A percentile compares a stretch with the other conserved stretches of the same genome.
These are phyloP conservation scores for Quercus robur DNA, from an alignment of 306 rosid genomes.

Conservation along the genomic window DNA sequence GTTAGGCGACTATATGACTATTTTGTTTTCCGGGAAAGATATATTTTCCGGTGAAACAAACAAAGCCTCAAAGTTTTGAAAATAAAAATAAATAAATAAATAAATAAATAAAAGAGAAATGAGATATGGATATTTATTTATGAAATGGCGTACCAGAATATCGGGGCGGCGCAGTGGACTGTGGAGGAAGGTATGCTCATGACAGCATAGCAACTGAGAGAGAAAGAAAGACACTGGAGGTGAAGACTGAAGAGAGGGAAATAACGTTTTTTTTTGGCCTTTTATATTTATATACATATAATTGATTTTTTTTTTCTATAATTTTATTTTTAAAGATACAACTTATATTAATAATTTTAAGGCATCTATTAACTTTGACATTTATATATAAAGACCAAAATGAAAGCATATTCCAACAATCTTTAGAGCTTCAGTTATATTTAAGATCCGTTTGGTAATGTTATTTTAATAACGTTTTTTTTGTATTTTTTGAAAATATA, in stretches of 20 bases:
- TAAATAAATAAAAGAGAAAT: neutral
- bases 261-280: neutral
- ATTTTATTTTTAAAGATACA: rapidly evolving
- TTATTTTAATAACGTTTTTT: too few species aligned
- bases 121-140: too few species aligned
- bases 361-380: too few species aligned
- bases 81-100: neutral
- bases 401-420: too few species aligned
- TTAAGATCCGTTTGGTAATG: rapidly evolving
- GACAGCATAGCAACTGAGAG: too few species aligned
- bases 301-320: too few species aligned
- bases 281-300: too few species aligned
- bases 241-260: neutral
- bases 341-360: rapidly evolving
- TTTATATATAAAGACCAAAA: too few species aligned
- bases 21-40: neutral
- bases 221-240: neutral
- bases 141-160: neutral
- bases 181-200: neutral
- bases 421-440: too few species aligned
- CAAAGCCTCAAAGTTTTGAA: neutral
- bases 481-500: too few species aligned
- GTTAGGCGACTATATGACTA: neutral
- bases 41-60: neutral
- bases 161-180: neutral